Evolutionary conservation across 2,329 filamentous ascomycete genomes (phyloP).

Genomic region (Hymenoscyphus linearis): DNA sequence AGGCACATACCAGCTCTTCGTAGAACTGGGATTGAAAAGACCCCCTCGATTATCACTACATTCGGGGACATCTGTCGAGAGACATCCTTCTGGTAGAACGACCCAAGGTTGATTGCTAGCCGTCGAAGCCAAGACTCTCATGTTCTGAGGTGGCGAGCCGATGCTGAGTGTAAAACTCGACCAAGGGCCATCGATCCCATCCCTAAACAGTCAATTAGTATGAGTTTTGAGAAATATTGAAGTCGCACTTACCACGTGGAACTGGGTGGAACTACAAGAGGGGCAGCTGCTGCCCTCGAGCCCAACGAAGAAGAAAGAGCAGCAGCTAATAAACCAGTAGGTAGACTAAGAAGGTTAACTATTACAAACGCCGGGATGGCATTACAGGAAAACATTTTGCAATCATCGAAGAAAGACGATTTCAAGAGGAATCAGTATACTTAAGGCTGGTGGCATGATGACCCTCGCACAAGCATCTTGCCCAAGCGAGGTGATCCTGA

Average conservation of each 20-base stretch:
- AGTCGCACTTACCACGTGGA: slow-evolving; percentile 15
- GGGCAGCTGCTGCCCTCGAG: slow-evolving; percentile 8
- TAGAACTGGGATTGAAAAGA: slow-evolving; percentile 33
- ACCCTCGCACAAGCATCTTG: not conserved
- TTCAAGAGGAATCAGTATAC: slow-evolving; percentile 4
- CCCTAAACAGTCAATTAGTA: slow-evolving; percentile 9
- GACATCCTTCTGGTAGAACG: slow-evolving; percentile 21
- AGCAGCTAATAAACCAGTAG: slow-evolving; percentile 9
- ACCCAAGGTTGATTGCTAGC: slow-evolving; percentile 28
- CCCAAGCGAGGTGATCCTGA: slow-evolving; percentile 1
- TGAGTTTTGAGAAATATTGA: not conserved
- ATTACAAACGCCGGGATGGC: slow-evolving; percentile 11
- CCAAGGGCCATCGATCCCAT: slow-evolving; percentile 36
- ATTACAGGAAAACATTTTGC: slow-evolving; percentile 16
- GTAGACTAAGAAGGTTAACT: slow-evolving; percentile 9
- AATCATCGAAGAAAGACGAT: slow-evolving; percentile 6
- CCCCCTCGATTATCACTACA: slow-evolving; percentile 36
- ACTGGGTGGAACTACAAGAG: slow-evolving; percentile 19
- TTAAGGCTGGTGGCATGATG: slow-evolving; percentile 4
- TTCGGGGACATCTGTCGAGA: slow-evolving; percentile 17
- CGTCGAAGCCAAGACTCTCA: slow-evolving; percentile 38
- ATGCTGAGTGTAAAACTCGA: slow-evolving; percentile 37
- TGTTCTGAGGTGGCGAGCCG: slow-evolving; percentile 34
- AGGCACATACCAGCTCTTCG: slow-evolving; percentile 33
- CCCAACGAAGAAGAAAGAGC: slow-evolving; percentile 10